Base-by-base conservation (phyloP, 192 early-diverging fungal species). In the Coemansia sp. region DNA sequence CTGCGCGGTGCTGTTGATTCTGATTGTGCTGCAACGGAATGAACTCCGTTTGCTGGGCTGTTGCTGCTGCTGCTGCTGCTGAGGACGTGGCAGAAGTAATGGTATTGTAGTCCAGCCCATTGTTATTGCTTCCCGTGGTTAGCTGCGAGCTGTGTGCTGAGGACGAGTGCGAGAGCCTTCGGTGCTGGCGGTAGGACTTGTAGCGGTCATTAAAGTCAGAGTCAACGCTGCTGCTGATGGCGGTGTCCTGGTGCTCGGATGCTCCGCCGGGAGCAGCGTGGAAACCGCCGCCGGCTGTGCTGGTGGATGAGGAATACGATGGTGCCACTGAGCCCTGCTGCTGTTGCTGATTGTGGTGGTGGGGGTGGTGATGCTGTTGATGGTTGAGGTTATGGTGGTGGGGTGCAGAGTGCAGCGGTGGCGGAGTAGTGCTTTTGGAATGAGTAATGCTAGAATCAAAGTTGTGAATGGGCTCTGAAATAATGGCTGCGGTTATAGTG, bases 381-480 rank as follows among this genome's bases (percentile, higher is more conserved):
- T 32, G 32, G 32, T 32, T 32, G 32, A 32, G 32, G 32, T 32
- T 32, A 16, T 59, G 32, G 38, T 59, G 57, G 7, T 59, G 38
- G n/a, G 37, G 44, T 65, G 63, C 49, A 16, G 19, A 44, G 32
- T 59, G 57, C 7, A 16, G 57, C 11, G 71, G 63, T 32, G 67
- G 71, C 40, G 69, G 65, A 22, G 65, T 49, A n/a, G 42, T 61
- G 55, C 61, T 60, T 22, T 46, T 59, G 50, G 43, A 65, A 1
- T 43, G 5, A 2, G 62, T 14, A 11, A 53, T 67, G 44, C 64
- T 67, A n/a, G 54, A 61, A 38, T 74, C 75, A 25, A 74, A 20
- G 73, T 82, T 76, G 63, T 82, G 79, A 50, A 82, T 82, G 65
- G 79, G 79, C 63, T 72, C 79, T 13, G 79, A 82, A 61, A 82